phyloP scores from a whole-genome alignment of 2,329 filamentous ascomycete species.

The Ceratocystis alfenasii region DNA sequence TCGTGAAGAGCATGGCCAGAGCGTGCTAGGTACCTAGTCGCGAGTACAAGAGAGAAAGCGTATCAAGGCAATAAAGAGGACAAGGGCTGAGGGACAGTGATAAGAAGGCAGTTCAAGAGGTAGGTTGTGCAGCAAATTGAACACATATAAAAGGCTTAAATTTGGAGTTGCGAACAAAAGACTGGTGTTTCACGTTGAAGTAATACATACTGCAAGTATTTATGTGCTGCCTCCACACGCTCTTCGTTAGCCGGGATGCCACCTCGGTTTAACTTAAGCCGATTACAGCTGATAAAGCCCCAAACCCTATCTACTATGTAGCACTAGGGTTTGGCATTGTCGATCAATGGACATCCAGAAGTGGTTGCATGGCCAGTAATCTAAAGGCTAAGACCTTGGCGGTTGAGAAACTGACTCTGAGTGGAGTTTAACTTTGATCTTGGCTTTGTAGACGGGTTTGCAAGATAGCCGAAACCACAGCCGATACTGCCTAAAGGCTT shows the following conservation, averaged over 20 bases:
- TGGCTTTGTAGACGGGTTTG: neutral
- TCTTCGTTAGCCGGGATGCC: constrained; percentile 1
- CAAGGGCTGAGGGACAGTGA: neutral
- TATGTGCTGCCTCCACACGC: neutral
- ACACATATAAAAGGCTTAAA: neutral
- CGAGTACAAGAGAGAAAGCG: neutral
- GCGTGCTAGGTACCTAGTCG: neutral
- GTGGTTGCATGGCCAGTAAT: neutral
- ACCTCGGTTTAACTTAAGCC: constrained; percentile 12
- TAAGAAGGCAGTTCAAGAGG: too few relatives aligned
- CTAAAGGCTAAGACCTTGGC: neutral
- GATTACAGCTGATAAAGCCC: neutral
- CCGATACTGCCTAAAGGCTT: neutral
- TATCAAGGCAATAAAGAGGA: neutral
- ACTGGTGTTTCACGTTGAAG: constrained; percentile 5
- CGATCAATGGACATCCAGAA: neutral
- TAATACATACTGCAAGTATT: neutral
- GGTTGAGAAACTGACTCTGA: neutral
- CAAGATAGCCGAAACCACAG: neutral
- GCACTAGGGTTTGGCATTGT: neutral
- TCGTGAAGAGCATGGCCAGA: neutral
- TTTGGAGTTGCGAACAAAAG: neutral
- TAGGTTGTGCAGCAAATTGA: neutral
- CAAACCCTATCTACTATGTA: neutral
- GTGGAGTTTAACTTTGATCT: neutral